Base-by-base conservation (phyloP, 2,329 filamentous ascomycete species). In the Pseudocercospora vitis region DNA sequence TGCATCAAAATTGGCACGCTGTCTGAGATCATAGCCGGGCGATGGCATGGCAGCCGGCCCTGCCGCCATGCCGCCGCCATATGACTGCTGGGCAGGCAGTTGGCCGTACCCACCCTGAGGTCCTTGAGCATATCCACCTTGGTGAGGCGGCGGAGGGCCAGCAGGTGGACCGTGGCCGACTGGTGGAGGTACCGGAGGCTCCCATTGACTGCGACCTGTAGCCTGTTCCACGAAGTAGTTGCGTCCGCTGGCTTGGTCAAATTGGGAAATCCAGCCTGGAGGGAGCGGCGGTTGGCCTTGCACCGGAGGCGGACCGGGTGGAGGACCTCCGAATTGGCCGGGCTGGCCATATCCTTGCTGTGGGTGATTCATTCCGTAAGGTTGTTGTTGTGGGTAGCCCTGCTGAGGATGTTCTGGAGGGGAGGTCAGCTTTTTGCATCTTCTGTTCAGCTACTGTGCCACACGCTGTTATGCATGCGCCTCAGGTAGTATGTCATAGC, bases 21-120 rank as follows among this genome's bases (percentile, higher is more conserved):
- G 87, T 9, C 83, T 82, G 0, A 86, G 80, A 2, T 84, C 83
- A 65, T 96, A 96, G 29, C 91, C 91, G 0, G 81, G 73, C 0
- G 88, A 88, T 0, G 89, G 82, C 8, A 81, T 80, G 1, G 85
- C 83, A 8, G 86, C 82, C 35, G 80, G 76, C 4, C 65, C 67
- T 18, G 56, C 45, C 14, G 53, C 53, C 12, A 53, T n/a, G n/a
- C n/a, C 54, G n/a, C 53, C 59, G 16, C 52, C 55, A 37, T 55
- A 55, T 23, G n/a, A 21, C 16, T 57, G 56, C 24, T 55, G 50
- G 39, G 56, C 51, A 16, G 60, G 58, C 7, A 53, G 51, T 33
- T 55, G 52, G 26, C 53, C 53, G 39, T 56, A 48, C 3, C 35
- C 48, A 23, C 11, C 24, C 11, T 49, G 52, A 3, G 53, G 62